Conservation (phyloP, 768 basidiomycete genomes). For the Kwoniella mangroviensis region DNA sequence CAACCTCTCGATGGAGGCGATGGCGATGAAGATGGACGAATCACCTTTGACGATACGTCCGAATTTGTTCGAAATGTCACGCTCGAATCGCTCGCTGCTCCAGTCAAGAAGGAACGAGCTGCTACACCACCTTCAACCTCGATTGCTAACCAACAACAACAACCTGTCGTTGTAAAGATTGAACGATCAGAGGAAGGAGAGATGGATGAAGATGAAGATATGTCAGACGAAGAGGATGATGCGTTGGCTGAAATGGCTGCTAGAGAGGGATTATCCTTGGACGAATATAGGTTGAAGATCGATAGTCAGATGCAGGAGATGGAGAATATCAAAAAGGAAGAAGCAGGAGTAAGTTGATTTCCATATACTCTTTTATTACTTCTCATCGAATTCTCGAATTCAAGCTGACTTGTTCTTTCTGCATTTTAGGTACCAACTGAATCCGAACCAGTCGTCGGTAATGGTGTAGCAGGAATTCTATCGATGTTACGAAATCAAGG, state of each 20-base stretch:
- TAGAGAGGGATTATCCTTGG: constrained; percentile 55
- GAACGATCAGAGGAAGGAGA: constrained; percentile 64
- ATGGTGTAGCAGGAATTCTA: constrained; percentile 86
- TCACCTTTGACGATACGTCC: constrained; percentile 94
- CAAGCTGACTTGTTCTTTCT: neutral
- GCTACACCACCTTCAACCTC: constrained; percentile 48
- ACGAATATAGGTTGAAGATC: constrained; percentile 58
- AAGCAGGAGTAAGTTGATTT: constrained; percentile 53
- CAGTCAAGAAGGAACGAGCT: constrained; percentile 59
- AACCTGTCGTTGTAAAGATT: constrained; percentile 52
- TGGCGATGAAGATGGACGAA: constrained; percentile 60
- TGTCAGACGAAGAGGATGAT: constrained; percentile 66
- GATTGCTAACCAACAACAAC: neutral
- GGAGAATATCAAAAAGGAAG: constrained; percentile 69
- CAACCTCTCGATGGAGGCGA: constrained; percentile 57
- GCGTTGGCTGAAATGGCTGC: constrained; percentile 61
- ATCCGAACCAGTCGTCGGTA: constrained; percentile 75
- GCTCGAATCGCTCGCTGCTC: constrained; percentile 41
- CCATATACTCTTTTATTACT: neutral
- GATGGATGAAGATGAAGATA: constrained; percentile 66
- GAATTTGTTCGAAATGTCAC: constrained; percentile 81
- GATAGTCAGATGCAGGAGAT: constrained; percentile 78
- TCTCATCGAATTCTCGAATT: neutral
- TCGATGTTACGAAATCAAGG: constrained; percentile 90
- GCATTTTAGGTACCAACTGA: constrained; percentile 64